phyloP scores from a whole-genome alignment of 495 filamentous ascomycete species.

The Hypoxylon crocopeplum region DNA sequence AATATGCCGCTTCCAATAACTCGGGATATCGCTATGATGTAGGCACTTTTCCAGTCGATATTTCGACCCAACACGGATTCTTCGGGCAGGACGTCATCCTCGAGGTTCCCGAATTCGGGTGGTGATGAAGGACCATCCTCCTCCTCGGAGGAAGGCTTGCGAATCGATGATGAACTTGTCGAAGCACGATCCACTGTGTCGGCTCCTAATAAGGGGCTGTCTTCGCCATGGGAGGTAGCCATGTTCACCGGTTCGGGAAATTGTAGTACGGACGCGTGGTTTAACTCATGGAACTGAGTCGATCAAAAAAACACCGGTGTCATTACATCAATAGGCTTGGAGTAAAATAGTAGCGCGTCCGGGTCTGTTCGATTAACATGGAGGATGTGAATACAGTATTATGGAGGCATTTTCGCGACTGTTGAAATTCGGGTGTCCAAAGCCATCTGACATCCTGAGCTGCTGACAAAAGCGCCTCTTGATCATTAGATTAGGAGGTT shows the following conservation, averaged over 20 bases:
- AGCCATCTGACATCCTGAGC: conserved; percentile 23
- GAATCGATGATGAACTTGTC: conserved; percentile 14
- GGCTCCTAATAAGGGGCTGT: conserved; percentile 23
- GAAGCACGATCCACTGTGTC: conserved; percentile 15
- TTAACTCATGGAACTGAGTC: not conserved
- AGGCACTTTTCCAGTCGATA: conserved; percentile 71
- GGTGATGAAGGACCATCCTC: conserved; percentile 27
- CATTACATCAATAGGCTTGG: not conserved
- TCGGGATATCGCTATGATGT: conserved; percentile 76
- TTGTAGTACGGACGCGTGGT: conserved; percentile 3
- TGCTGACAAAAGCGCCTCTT: conserved; percentile 36
- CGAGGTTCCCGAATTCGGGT: conserved; percentile 45
- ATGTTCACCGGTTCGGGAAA: not conserved
- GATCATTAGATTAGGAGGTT: conserved; percentile 27
- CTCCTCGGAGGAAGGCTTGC: conserved; percentile 22
- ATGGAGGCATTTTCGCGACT: conserved; percentile 6
- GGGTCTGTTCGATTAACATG: not conserved
- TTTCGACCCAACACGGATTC: conserved; percentile 68
- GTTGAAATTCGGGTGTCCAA: conserved; percentile 6
- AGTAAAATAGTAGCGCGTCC: not conserved
- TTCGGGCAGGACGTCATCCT: conserved; percentile 67
- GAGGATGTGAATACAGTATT: conserved; percentile 1
- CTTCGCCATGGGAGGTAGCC: conserved; percentile 19
- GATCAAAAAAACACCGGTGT: too few relatives aligned
- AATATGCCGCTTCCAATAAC: conserved; percentile 82